A percentile compares a stretch with the other conserved stretches of the same genome.
Evolutionary conservation across 2,329 filamentous ascomycete species (phyloP).

Genomic region (Elsinoe ampelina): DNA sequence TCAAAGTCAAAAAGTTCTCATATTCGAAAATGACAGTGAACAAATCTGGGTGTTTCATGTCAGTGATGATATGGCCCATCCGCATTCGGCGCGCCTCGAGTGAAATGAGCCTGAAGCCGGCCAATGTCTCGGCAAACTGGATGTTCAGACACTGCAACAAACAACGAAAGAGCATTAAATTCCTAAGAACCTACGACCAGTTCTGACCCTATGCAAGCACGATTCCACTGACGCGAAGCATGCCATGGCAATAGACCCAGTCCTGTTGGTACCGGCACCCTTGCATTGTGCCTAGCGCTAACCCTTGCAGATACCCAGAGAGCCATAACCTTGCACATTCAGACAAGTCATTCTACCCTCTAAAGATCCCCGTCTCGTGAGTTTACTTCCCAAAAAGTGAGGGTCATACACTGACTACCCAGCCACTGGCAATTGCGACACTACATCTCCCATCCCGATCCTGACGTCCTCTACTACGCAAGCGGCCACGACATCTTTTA

Average conservation of each 20-base stretch:
- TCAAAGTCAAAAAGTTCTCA: neutral
- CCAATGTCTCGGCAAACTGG: neutral
- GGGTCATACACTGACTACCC: constrained; percentile 2
- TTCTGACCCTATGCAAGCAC: neutral
- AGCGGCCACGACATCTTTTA: constrained; percentile 54
- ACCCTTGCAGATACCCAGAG: constrained; percentile 34
- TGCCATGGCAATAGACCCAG: constrained; percentile 25
- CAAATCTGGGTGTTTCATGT: no score
- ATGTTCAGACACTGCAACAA: no score
- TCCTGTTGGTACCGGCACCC: constrained; percentile 18
- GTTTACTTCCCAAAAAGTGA: constrained; percentile 22
- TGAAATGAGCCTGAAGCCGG: neutral
- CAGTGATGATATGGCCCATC: neutral
- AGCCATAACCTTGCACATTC: constrained; percentile 37
- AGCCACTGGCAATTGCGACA: constrained; percentile 87
- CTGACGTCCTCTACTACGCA: constrained; percentile 76
- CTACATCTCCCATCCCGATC: constrained; percentile 71
- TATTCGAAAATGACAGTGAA: no score
- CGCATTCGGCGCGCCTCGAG: no score
- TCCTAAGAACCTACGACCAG: neutral
- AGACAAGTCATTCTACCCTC: constrained; percentile 38
- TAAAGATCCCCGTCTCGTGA: constrained; percentile 41
- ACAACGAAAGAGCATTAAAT: neutral
- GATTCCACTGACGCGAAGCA: neutral
- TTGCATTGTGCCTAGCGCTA: neutral